Evolutionary conservation across 2,329 filamentous ascomycete species (phyloP).

Genomic region (Cladophialophora carrionii): DNA sequence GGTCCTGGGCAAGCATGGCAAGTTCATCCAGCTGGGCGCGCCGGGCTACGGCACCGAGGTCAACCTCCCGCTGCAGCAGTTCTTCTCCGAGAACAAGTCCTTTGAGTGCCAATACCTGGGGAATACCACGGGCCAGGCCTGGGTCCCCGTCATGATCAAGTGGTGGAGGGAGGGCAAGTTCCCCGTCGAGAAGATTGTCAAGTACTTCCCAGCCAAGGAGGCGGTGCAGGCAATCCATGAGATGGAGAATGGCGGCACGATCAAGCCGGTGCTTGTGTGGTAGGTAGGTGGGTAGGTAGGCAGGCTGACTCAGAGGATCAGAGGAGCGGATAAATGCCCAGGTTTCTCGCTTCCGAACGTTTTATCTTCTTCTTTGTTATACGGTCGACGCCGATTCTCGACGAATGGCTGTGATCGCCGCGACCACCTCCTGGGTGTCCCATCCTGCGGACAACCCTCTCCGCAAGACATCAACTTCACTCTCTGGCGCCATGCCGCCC

Average conservation of each 20-base stretch:
- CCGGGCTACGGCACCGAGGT: slow-evolving; percentile 51
- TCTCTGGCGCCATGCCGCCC: slow-evolving; percentile 63
- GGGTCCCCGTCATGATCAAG: slow-evolving; percentile 54
- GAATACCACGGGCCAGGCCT: slow-evolving; percentile 47
- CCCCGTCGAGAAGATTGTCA: slow-evolving; percentile 53
- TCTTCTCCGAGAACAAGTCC: slow-evolving; percentile 54
- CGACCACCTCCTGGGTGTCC: slow-evolving; percentile 48
- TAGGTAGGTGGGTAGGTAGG: slow-evolving; percentile 20
- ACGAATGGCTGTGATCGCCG: slow-evolving; percentile 47
- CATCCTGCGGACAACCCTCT: slow-evolving; percentile 51
- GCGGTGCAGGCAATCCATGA: slow-evolving; percentile 38
- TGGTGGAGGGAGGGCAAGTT: slow-evolving; percentile 55
- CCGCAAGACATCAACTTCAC: slow-evolving; percentile 59
- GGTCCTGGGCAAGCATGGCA: slow-evolving; percentile 51
- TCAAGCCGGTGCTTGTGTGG: slow-evolving; percentile 42
- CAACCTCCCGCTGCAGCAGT: slow-evolving; percentile 44
- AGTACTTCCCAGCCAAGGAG: slow-evolving; percentile 46
- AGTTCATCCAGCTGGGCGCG: slow-evolving; percentile 56
- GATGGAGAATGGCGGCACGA: slow-evolving; percentile 39
- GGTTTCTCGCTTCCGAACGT: too few species aligned
- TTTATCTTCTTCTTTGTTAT: slow-evolving; percentile 8
- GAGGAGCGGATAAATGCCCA: neutral
- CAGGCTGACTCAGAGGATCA: too few species aligned
- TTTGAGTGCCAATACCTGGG: slow-evolving; percentile 56
- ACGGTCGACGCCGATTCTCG: slow-evolving; percentile 42